phyloP scores from a whole-genome alignment of 805 yeast genomes.

The Starmerella vitae region DNA sequence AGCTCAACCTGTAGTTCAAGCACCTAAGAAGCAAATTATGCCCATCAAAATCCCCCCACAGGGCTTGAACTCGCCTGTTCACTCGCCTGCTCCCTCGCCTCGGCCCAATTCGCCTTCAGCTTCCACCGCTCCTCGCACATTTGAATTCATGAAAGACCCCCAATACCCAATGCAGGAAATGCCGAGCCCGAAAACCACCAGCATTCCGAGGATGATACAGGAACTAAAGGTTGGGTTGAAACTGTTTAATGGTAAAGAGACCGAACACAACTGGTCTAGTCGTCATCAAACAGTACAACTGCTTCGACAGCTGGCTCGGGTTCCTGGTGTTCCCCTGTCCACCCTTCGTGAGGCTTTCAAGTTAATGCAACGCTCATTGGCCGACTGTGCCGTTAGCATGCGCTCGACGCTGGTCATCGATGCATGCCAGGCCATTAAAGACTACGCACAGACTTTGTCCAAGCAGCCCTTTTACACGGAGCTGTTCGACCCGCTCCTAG shows the following conservation, averaged over 20 bases:
- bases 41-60: background rate
- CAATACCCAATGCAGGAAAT: constrained; percentile 31
- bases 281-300: constrained; percentile 52
- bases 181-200: constrained; percentile 25
- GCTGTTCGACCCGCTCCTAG: constrained; percentile 38
- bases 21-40: background rate
- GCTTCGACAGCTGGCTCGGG: constrained; percentile 48
- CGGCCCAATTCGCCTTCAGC: background rate
- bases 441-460: constrained; percentile 28
- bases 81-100: background rate
- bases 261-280: constrained; percentile 72
- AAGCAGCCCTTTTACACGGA: constrained; percentile 8
- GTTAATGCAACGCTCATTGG: constrained; percentile 42
- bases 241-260: constrained; percentile 57
- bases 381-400: constrained; percentile 55
- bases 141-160: constrained; percentile 5
- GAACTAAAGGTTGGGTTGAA: constrained; percentile 22
- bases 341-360: constrained; percentile 26
- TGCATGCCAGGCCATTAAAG: constrained; percentile 68
- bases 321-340: constrained; percentile 32
- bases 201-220: constrained; percentile 25
- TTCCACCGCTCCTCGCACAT: background rate
- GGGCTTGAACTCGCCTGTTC: background rate
- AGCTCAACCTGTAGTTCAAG: background rate
- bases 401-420: constrained; percentile 70